A percentile compares a stretch with the other conserved stretches of the same genome.
phyloP scores from a whole-genome alignment of 2,329 filamentous ascomycete species.

The Sordariomycetes sp. region DNA sequence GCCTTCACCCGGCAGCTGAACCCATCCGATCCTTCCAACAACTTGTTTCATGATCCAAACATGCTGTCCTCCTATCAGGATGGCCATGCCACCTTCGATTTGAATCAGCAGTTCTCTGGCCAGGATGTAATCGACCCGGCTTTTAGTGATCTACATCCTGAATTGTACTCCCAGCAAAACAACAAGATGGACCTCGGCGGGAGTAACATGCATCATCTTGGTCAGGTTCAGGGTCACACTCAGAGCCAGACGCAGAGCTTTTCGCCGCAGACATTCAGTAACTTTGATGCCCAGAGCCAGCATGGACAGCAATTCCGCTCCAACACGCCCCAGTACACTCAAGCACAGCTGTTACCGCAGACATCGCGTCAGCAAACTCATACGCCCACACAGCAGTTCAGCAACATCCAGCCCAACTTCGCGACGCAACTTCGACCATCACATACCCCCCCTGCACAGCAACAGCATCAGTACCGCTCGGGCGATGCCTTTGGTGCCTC shows the following conservation, averaged over 20 bases:
- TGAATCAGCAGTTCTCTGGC: conserved; percentile 22
- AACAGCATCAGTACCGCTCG: conserved; percentile 4
- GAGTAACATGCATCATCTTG: conserved; percentile 17
- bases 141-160: conserved; percentile 25
- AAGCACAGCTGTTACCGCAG: conserved; percentile 22
- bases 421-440: conserved; percentile 4
- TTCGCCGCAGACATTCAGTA: conserved; percentile 17
- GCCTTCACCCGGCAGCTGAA: conserved; percentile 7
- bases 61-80: conserved; percentile 17
- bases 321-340: conserved; percentile 17
- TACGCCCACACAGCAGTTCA: conserved; percentile 22
- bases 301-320: conserved; percentile 20
- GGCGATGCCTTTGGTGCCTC: not conserved
- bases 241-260: conserved; percentile 22
- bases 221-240: conserved; percentile 19
- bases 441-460: conserved; percentile 3
- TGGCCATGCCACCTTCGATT: conserved; percentile 18
- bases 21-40: conserved; percentile 11
- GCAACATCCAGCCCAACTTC: conserved; percentile 11
- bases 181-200: conserved; percentile 17
- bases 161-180: conserved; percentile 24
- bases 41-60: conserved; percentile 20
- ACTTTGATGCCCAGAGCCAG: conserved; percentile 17
- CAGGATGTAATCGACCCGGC: conserved; percentile 26
- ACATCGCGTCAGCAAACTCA: conserved; percentile 20